A percentile compares a stretch with the other conserved stretches of the same genome.
phyloP scores from a whole-genome alignment of 2,329 filamentous ascomycete species.

The Xylaria sp. region DNA sequence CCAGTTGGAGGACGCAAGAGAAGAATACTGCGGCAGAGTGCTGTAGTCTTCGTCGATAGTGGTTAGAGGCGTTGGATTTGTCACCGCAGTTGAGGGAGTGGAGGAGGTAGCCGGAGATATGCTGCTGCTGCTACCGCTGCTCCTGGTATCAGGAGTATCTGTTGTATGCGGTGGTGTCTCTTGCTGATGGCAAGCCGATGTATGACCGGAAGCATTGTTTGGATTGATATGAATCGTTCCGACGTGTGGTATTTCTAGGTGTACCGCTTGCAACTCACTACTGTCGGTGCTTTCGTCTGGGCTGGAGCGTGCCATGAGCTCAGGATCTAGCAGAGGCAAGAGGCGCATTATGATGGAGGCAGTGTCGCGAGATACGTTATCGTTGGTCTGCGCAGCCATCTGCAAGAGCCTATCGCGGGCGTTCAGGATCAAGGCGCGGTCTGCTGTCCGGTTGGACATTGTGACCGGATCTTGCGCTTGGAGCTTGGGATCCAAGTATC shows the following conservation, averaged over 20 bases:
- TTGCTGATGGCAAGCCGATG: not conserved
- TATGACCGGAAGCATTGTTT: not conserved
- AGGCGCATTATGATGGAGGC: conserved; percentile 41
- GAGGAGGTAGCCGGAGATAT: not conserved
- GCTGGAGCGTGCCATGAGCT: conserved; percentile 11
- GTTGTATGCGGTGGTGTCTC: conserved; percentile 12
- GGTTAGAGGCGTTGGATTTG: not conserved
- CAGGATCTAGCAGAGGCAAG: conserved; percentile 34
- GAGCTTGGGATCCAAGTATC: conserved; percentile 40
- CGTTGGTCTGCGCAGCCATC: conserved; percentile 36
- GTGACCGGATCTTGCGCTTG: conserved; percentile 22
- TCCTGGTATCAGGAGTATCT: conserved; percentile 2
- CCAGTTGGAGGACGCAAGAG: conserved; percentile 8
- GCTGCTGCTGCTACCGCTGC: not conserved
- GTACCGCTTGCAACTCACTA: conserved; percentile 27
- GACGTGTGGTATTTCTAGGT: conserved; percentile 42
- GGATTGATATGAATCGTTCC: conserved; percentile 42
- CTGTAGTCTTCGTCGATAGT: conserved; percentile 1
- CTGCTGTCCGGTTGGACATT: conserved; percentile 29
- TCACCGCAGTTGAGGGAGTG: not conserved
- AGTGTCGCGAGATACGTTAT: conserved; percentile 39
- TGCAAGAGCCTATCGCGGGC: conserved; percentile 36
- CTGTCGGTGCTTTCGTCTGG: conserved; percentile 15
- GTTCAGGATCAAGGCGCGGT: conserved; percentile 36
- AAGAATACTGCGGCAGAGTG: not conserved